Evolutionary conservation across 1,139 yeast species (phyloP), one percentile per base, ranked within the genome.

Genomic region (Taphrina wiesneri): DNA sequence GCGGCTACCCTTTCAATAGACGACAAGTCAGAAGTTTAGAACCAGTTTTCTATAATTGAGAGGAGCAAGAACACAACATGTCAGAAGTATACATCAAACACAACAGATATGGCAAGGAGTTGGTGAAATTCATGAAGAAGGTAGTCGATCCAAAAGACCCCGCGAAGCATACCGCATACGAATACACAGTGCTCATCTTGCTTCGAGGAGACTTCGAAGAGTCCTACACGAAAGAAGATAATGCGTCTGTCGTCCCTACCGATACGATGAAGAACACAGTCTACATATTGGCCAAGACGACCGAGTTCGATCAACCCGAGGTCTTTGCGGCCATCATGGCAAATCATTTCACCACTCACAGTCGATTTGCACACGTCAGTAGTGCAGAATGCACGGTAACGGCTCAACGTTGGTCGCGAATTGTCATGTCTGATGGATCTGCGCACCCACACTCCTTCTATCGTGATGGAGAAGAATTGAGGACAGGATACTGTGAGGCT

Each of bases 221-320:
- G 36, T 85, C 96, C 1, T 91, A 89, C 79, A 91, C 97, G 64
- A 75, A 86, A 70, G 97, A 96, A 46, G 96, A 91, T 77, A 91
- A 91, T 78, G 76, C 89, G 1, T 83, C 88, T n/a, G 86, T 91
- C 73, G 96, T 91, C 57, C 97, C 97, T 67, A 91, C 97, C 13
- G 97, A 91, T 77, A 90, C 97, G 0, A 92, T 90, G 69, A 91
- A 91, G 78, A 91, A 91, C 81, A 91, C 97, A 45, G 67, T 54
- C 53, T 56, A 34, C 43, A 63, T 91, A 47, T 86, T 89, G 72
- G 97, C 96, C 69, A 89, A 88, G 78, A 86, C 82, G 73, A 82
- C 85, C 67, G 89, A 89, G 68, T 79, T 77, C 51, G 68, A 93
- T 89, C 96, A 97, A 69, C 87, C 89, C 72, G 97, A 91, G 81